phyloP scores from a whole-genome alignment of 1,284 basidiomycete genomes.

The Papiliotrema flavescens region DNA sequence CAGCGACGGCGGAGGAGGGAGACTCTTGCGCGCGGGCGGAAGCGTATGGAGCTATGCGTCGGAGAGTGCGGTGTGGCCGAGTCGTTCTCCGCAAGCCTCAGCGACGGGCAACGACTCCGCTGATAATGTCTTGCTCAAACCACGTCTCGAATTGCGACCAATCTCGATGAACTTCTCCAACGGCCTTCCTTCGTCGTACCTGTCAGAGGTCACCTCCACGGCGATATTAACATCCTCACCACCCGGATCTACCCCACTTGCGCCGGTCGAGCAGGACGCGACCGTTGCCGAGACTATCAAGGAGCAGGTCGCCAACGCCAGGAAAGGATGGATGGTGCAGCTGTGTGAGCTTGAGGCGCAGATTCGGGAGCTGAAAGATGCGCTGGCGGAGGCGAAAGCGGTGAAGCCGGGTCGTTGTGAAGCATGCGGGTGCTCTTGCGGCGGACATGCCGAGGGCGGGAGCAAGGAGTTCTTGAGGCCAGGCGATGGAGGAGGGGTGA shows the following conservation, averaged over 20 bases:
- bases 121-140: neutral
- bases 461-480: slow-evolving; percentile 50
- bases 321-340: slow-evolving; percentile 64
- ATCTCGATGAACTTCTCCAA: slow-evolving; percentile 1
- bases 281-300: slow-evolving; percentile 52
- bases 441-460: slow-evolving; percentile 46
- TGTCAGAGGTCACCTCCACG: neutral
- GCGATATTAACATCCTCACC: neutral
- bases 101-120: no score
- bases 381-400: slow-evolving; percentile 58
- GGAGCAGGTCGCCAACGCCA: slow-evolving; percentile 59
- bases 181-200: neutral
- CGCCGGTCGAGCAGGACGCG: slow-evolving; percentile 42
- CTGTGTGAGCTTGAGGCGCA: slow-evolving; percentile 70
- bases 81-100: no score
- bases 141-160: neutral
- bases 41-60: neutral
- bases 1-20: no score
- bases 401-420: neutral
- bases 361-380: slow-evolving; percentile 63
- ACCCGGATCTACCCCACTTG: no score
- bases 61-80: neutral
- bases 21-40: neutral
- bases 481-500: slow-evolving; percentile 40
- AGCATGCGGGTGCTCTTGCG: no score